Base-by-base conservation (phyloP, 2,329 filamentous ascomycete genomes). In the Fusarium aywerte region DNA sequence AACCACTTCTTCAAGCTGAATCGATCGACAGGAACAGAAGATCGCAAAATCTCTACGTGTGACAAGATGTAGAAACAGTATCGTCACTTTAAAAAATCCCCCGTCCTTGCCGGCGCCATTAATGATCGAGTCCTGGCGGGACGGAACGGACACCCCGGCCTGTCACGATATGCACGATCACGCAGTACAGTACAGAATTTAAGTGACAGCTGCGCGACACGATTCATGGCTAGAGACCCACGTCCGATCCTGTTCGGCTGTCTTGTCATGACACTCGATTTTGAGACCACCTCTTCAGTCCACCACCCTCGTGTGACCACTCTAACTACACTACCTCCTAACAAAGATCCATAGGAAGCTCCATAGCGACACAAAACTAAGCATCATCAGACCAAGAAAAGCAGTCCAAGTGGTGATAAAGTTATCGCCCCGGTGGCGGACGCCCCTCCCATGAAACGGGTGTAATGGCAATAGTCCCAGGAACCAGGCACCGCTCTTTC, bases 371-470 rank as follows among this genome's bases (percentile, higher is more conserved):
- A 55, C 21, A 44, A 65, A 25, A n/a, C 13, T 33, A 38, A 42
- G 15, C 31, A 60, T 55, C 52, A 68, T 33, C 18, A 23, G 59
- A 55, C 50, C 44, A 43, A 20, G 12, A 11, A 39, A 25, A 66
- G 32, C 25, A 49, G 48, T 31, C 18, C 12, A 45, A 35, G 64
- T 68, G 64, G 58, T 44, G 36, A 53, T 27, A 65, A 23, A 27
- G 43, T 65, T 60, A 45, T 67, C 35, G 64, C 31, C 33, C 15
- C 23, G 23, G 58, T 55, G 64, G 64, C 58, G 39, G 29, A 16
- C 32, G 32, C 52, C 48, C 58, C 25, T 32, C 15, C 9, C 16
- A 11, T 6, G 5, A 27, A 11, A 29, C 18, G 21, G 16, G 7
- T 33, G 38, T 53, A 65, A 55, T 33, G 38, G 48, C 13, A 40